Conservation (phyloP, 176 grass and related monocot genomes). For the Saccharum officinarum region DNA sequence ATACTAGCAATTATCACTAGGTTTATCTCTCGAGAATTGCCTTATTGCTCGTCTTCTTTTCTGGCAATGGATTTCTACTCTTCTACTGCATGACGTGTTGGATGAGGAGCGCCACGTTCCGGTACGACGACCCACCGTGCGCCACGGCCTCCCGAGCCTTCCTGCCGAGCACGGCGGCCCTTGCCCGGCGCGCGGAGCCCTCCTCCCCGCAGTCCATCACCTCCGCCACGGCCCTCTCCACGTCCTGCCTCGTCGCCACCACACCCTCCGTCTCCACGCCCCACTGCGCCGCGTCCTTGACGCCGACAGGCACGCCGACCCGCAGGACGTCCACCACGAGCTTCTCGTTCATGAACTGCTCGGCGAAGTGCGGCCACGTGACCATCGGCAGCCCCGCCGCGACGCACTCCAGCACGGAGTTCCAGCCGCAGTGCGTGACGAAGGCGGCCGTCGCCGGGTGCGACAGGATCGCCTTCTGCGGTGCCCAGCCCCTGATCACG, state of each 20-base stretch:
- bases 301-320: conserved; percentile 19
- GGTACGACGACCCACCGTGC: conserved; percentile 45
- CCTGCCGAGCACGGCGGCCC: conserved; percentile 17
- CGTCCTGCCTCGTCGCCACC: conserved; percentile 2
- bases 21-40: too few relatives aligned
- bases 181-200: conserved; percentile 19
- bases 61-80: background rate
- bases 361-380: conserved; percentile 40
- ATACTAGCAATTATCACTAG: too few relatives aligned
- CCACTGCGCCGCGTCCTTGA: conserved; percentile 7
- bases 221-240: conserved; percentile 30
- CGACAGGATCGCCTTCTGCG: conserved; percentile 46
- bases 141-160: conserved; percentile 38
- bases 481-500: conserved; percentile 41
- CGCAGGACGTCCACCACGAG: conserved; percentile 24
- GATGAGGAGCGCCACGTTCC: conserved; percentile 34
- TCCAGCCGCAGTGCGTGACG: conserved; percentile 59
- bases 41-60: too few relatives aligned
- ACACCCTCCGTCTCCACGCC: conserved; percentile 20
- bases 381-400: conserved; percentile 32
- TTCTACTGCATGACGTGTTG: background rate
- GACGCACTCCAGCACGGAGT: conserved; percentile 37
- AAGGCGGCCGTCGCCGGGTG: conserved; percentile 34
- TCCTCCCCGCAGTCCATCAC: conserved; percentile 42
- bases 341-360: conserved; percentile 50